Conservation (phyloP, 495 filamentous ascomycete genomes). For the Cetradonia linearis region DNA sequence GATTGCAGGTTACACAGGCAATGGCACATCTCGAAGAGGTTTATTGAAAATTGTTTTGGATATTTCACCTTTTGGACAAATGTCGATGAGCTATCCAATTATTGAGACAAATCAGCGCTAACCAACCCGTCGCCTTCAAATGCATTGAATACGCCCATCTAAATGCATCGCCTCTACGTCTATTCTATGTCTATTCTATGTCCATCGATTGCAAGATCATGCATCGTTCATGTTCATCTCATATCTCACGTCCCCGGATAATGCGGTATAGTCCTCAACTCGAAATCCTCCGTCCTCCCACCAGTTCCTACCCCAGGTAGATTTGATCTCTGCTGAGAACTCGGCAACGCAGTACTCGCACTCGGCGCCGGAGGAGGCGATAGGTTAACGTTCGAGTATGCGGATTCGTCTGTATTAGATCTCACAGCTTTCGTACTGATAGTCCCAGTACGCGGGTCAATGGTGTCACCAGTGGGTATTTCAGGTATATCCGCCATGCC, state of each 20-base stretch:
- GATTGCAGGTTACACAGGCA: no score
- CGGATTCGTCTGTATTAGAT: slow-evolving; percentile 20
- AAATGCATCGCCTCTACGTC: neutral
- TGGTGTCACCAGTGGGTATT: slow-evolving; percentile 10
- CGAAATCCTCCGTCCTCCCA: slow-evolving; percentile 20
- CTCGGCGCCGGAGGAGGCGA: neutral
- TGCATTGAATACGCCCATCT: neutral
- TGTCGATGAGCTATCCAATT: no score
- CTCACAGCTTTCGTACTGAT: slow-evolving; percentile 28
- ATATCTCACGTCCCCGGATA: slow-evolving; percentile 1
- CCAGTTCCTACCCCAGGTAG: slow-evolving; percentile 1
- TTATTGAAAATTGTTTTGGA: no score
- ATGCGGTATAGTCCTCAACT: slow-evolving; percentile 21
- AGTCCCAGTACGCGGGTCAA: slow-evolving; percentile 30
- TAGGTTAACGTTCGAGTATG: neutral
- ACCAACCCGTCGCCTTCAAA: neutral
- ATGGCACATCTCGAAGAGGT: no score
- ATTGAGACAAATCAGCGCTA: no score
- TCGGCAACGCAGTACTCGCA: slow-evolving; percentile 4
- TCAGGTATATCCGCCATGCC: slow-evolving; percentile 34
- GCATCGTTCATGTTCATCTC: slow-evolving; percentile 4
- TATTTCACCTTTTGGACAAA: no score
- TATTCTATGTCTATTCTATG: neutral
- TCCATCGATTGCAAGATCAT: neutral
- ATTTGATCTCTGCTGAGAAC: slow-evolving; percentile 10